Conservation (phyloP, 1,284 basidiomycete genomes). For the Puccinia hordei region DNA sequence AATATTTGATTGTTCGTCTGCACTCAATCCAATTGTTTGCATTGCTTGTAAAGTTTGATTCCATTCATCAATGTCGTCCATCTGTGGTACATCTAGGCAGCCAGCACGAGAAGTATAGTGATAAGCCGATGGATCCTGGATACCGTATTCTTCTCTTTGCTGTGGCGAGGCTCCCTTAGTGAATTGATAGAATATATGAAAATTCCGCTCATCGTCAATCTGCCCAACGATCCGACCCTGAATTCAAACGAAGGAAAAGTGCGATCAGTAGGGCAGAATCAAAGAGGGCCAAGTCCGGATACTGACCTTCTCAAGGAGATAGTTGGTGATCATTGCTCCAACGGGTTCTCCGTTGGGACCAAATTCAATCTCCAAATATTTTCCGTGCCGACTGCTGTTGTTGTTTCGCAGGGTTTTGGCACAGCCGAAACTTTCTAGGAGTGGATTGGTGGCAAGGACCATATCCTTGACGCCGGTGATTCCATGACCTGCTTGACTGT, state of each 20-base stretch:
- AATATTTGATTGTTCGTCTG: slow-evolving; percentile 86
- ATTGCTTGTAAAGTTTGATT: slow-evolving; percentile 90
- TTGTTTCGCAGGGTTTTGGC: slow-evolving; percentile 98
- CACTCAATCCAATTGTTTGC: slow-evolving; percentile 82
- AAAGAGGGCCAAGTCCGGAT: not conserved
- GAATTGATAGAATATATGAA: slow-evolving; percentile 99
- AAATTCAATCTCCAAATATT: slow-evolving; percentile 99
- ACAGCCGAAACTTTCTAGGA: slow-evolving; percentile 97
- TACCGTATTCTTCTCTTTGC: slow-evolving; percentile 88
- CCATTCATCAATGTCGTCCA: slow-evolving; percentile 87
- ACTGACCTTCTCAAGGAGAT: slow-evolving; percentile 83
- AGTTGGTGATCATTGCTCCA: slow-evolving; percentile 98
- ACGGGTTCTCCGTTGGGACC: slow-evolving; percentile 88
- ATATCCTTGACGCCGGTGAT: slow-evolving; percentile 99
- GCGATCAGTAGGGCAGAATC: slow-evolving; percentile 10
- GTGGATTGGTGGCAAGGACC: slow-evolving; percentile 98
- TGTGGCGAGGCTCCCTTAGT: slow-evolving; percentile 88
- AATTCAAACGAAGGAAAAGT: not conserved
- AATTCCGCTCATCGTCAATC: slow-evolving; percentile 93
- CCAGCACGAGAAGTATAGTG: slow-evolving; percentile 88
- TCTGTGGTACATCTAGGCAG: slow-evolving; percentile 86
- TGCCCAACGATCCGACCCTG: slow-evolving; percentile 90
- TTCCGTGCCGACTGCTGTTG: slow-evolving; percentile 97
- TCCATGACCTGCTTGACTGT: slow-evolving; percentile 66
- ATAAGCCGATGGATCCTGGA: slow-evolving; percentile 97